These are phyloP conservation scores for Artemisia tridentata DNA, from an alignment of 129 eudicot species.

Conservation along the genomic window DNA sequence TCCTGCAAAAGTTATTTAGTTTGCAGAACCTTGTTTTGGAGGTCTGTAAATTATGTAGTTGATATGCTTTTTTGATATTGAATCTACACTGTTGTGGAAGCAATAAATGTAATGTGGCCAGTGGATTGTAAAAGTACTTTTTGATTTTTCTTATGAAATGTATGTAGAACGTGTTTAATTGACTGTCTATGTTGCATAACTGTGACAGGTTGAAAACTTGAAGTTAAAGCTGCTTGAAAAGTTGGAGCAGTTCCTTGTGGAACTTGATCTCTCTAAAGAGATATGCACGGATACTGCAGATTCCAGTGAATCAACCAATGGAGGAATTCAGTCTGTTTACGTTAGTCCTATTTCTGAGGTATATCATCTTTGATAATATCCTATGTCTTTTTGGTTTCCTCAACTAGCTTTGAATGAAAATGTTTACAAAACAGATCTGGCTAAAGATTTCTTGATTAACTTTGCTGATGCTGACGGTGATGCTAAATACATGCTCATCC, in stretches of 20 bases:
- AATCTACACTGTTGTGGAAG: conserved; percentile 7
- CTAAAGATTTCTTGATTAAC: conserved; percentile 68
- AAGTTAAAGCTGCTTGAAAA: conserved; percentile 83
- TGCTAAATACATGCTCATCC: conserved; percentile 68
- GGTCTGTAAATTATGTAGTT: conserved; percentile 5
- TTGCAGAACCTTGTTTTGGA: not conserved
- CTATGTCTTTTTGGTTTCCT: too few species aligned
- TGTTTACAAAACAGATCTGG: conserved; percentile 52
- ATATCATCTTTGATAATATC: too few species aligned
- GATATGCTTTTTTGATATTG: conserved; percentile 9
- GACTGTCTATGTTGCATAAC: conserved; percentile 11
- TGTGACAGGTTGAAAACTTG: conserved; percentile 75
- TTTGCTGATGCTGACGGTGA: conserved; percentile 71
- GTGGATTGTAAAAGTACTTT: too few species aligned
- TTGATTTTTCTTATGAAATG: not conserved
- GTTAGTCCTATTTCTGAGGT: conserved; percentile 43
- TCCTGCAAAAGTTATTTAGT: not conserved
- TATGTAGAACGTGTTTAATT: not conserved
- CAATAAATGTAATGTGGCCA: not conserved
- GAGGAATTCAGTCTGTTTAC: conserved; percentile 40
- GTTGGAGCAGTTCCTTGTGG: conserved; percentile 78
- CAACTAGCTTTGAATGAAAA: too few species aligned
- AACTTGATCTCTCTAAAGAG: conserved; percentile 61
- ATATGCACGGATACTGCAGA: conserved; percentile 36
- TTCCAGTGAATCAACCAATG: conserved; percentile 37